phyloP scores from a whole-genome alignment of 176 grass and related monocot genomes.

The Cenchrus americanus region DNA sequence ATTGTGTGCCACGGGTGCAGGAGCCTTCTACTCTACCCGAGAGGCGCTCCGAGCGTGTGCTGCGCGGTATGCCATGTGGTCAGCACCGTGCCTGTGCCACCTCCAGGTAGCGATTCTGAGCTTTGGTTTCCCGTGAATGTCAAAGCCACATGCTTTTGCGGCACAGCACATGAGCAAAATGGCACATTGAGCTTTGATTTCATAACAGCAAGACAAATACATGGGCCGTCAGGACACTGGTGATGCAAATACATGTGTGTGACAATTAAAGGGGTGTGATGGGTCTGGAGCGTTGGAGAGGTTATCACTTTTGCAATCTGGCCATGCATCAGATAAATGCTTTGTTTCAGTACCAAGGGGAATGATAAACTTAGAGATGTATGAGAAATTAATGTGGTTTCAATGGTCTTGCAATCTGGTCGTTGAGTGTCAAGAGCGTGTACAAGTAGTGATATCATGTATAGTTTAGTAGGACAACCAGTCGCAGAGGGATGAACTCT shows the following conservation, averaged over 20 bases:
- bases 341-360: background rate
- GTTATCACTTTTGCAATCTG: background rate
- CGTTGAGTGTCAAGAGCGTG: background rate
- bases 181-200: background rate
- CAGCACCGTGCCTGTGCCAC: slow-evolving; percentile 31
- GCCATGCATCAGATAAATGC: background rate
- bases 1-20: slow-evolving; percentile 89
- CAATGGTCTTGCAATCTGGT: background rate
- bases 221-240: background rate
- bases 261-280: background rate
- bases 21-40: slow-evolving; percentile 67
- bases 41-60: slow-evolving; percentile 70
- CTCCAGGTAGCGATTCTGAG: slow-evolving; percentile 56
- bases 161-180: background rate
- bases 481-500: background rate
- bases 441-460: background rate
- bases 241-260: background rate
- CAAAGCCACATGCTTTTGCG: background rate
- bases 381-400: background rate
- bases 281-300: background rate
- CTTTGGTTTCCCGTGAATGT: background rate
- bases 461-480: slow-evolving; percentile 11
- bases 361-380: slow-evolving; percentile 1
- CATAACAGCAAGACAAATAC: background rate
- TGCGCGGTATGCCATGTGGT: slow-evolving; percentile 64